Percentiles rank a stretch among this genome's conserved stretches.
Evolutionary conservation across 106 monocot species (phyloP).

Genomic region (Dendrobium catenatum): DNA sequence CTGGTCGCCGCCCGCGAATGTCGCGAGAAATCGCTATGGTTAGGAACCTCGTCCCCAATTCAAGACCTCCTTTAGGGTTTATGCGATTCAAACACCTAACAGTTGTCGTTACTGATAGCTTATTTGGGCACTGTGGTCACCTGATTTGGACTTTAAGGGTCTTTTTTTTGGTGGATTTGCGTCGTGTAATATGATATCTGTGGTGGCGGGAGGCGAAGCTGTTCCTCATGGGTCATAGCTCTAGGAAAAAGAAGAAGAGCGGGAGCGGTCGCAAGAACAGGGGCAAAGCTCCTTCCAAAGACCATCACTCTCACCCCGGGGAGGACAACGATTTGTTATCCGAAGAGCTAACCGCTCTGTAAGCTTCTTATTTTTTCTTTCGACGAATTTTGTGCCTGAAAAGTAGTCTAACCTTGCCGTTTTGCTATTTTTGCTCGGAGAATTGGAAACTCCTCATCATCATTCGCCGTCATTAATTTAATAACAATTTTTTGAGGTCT

Average conservation of each 20-base stretch:
- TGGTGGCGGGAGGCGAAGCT: not conserved
- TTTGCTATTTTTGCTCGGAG: not conserved
- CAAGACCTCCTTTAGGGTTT: not conserved
- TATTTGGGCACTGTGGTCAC: not conserved
- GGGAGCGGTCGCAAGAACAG: slow-evolving; percentile 36
- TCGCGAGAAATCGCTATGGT: no score
- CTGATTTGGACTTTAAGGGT: not conserved
- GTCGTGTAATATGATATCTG: not conserved
- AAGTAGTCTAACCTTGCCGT: not conserved
- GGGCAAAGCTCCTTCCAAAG: slow-evolving; percentile 46
- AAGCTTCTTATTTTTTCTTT: slow-evolving; percentile 11
- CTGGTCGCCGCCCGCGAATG: no score
- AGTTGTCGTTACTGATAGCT: not conserved
- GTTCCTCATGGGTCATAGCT: slow-evolving; percentile 48
- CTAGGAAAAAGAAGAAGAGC: slow-evolving; percentile 77
- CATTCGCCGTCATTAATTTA: not conserved
- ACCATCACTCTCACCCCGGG: slow-evolving; percentile 25
- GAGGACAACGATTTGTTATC: slow-evolving; percentile 52
- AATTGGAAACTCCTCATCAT: not conserved
- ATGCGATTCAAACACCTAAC: not conserved
- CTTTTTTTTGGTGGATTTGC: not conserved
- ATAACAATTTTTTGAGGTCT: not conserved
- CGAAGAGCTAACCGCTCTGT: slow-evolving; percentile 85
- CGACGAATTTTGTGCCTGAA: not conserved
- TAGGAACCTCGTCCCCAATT: no score